A percentile compares a stretch with the other conserved stretches of the same genome.
These are phyloP conservation scores for Cucurbita argyrosperma DNA, from an alignment of 306 rosid genomes.

Conservation along the genomic window DNA sequence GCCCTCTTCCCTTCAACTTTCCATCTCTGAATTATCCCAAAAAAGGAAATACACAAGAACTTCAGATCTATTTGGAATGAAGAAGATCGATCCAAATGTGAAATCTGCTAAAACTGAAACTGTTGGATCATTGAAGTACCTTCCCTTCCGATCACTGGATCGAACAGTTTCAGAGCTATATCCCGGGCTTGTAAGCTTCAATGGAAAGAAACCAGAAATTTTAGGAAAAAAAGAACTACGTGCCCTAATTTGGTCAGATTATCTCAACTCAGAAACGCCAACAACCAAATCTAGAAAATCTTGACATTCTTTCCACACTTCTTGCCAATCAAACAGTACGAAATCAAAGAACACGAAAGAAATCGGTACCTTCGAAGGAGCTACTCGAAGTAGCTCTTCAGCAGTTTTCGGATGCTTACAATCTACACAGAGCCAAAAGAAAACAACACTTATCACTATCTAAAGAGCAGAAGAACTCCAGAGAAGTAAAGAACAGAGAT, in stretches of 20 bases:
- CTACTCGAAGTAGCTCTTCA: constrained; percentile 59
- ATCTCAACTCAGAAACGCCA: neutral
- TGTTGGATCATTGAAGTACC: constrained; percentile 29
- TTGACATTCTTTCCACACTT: constrained; percentile 4
- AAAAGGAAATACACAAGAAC: neutral
- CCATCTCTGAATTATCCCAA: constrained; percentile 32
- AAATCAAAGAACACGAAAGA: neutral
- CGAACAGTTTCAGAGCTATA: constrained; percentile 33
- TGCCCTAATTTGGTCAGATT: neutral
- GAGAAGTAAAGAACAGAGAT: neutral
- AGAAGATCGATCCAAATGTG: neutral
- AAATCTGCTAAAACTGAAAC: neutral
- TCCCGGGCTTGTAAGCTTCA: constrained; percentile 40
- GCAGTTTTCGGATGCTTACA: constrained; percentile 85
- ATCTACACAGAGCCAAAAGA: constrained; percentile 26
- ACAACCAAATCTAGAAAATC: constrained; percentile 4
- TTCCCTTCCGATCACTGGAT: constrained; percentile 37
- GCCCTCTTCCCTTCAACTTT: constrained; percentile 58
- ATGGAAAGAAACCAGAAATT: neutral
- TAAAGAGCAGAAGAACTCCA: neutral
- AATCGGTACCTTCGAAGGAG: constrained; percentile 57
- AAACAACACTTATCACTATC: neutral
- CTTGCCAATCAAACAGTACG: constrained; percentile 5
- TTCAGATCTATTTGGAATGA: neutral
- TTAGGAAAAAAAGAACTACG: neutral